These are phyloP conservation scores for Lentinula aciculospora DNA, from an alignment of 768 basidiomycete genomes.

Conservation along the genomic window DNA sequence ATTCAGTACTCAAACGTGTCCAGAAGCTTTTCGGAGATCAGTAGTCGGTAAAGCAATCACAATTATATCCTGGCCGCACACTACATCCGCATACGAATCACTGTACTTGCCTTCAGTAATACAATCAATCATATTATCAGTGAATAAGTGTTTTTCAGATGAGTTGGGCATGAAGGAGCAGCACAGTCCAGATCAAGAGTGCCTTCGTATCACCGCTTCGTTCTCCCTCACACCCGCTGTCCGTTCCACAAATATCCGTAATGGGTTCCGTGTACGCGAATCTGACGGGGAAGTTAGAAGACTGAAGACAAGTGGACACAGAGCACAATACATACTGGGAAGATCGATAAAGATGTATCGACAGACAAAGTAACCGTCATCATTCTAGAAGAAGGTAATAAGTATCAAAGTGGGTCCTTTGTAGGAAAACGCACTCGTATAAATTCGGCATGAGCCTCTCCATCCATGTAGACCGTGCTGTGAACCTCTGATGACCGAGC, in stretches of 20 bases:
- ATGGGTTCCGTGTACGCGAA: constrained; percentile 55
- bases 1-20: constrained; percentile 92
- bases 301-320: constrained; percentile 13
- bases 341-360: constrained; percentile 76
- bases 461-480: constrained; percentile 55
- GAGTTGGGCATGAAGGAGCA: constrained; percentile 14
- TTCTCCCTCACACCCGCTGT: constrained; percentile 61
- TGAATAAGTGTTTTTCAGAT: constrained; percentile 14
- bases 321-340: constrained; percentile 52
- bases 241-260: constrained; percentile 68
- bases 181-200: too few relatives aligned
- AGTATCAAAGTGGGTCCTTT: constrained; percentile 7
- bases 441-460: constrained; percentile 78
- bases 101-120: constrained; percentile 4
- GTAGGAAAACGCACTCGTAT: constrained; percentile 43
- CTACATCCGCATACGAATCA: neutral
- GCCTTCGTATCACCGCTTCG: constrained; percentile 68
- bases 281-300: constrained; percentile 29
- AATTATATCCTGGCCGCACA: constrained; percentile 3
- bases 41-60: constrained; percentile 27
- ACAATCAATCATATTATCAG: neutral
- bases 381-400: constrained; percentile 41
- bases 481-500: constrained; percentile 20
- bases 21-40: constrained; percentile 91
- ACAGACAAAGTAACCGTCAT: constrained; percentile 72